A percentile compares a stretch with the other conserved stretches of the same genome.
phyloP scores from a whole-genome alignment of 2,329 filamentous ascomycete species.

The Ciborinia camelliae region DNA sequence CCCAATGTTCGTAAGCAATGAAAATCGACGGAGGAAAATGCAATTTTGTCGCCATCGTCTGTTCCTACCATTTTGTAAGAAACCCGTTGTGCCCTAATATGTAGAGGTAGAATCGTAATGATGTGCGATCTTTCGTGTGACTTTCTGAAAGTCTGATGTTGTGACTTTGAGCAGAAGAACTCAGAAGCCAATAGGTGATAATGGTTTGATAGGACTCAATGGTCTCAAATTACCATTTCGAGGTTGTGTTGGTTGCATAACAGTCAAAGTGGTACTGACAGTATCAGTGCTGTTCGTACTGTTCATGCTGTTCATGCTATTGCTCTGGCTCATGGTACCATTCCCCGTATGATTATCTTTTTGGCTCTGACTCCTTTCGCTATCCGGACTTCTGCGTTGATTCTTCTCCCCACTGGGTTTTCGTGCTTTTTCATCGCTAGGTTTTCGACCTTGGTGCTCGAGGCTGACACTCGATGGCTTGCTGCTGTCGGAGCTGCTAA shows the following conservation, averaged over 20 bases:
- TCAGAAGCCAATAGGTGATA: slow-evolving; percentile 58
- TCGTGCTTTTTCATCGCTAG: slow-evolving; percentile 15
- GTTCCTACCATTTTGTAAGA: slow-evolving; percentile 5
- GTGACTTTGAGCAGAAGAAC: background rate
- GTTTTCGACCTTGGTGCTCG: slow-evolving; percentile 24
- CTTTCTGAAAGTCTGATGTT: background rate
- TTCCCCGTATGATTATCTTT: background rate
- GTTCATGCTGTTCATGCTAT: slow-evolving; percentile 45
- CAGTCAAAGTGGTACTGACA: slow-evolving; percentile 31
- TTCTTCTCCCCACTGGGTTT: slow-evolving; percentile 15
- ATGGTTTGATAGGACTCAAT: slow-evolving; percentile 62
- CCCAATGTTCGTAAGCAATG: slow-evolving; percentile 13
- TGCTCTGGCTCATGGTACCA: slow-evolving; percentile 34
- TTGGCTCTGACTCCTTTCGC: slow-evolving; percentile 2
- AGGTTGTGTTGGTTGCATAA: slow-evolving; percentile 29
- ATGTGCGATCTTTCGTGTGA: slow-evolving; percentile 3
- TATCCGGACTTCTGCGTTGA: slow-evolving; percentile 4
- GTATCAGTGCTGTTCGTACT: slow-evolving; percentile 45
- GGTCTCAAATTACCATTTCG: slow-evolving; percentile 40
- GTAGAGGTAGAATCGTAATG: slow-evolving; percentile 8
- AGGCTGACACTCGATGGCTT: slow-evolving; percentile 45
- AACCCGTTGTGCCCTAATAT: background rate
- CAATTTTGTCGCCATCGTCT: slow-evolving; percentile 5
- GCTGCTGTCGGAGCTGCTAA: slow-evolving; percentile 64
- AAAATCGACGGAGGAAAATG: slow-evolving; percentile 13